Base-by-base conservation (phyloP, 208 protist species). In the Trypanosomatidae sp. region DNA sequence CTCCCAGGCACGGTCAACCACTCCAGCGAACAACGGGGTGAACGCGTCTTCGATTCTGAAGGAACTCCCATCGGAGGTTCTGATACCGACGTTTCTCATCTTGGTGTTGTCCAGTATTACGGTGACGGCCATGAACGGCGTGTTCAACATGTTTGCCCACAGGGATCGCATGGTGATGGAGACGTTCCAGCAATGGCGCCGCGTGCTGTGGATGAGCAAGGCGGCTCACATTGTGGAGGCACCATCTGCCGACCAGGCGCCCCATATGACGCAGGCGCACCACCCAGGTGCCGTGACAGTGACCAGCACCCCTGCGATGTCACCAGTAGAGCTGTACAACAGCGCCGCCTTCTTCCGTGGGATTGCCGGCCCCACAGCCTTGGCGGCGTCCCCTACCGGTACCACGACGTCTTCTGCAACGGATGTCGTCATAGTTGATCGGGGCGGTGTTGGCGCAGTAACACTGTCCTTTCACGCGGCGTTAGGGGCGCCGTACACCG, bases 31-130 rank as follows among this genome's bases (percentile, higher is more conserved):
- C 13, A 33, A 9, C 10, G 66, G 28, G 15, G 30, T 33, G 19
- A 55, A 7, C 30, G 30, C 33, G 19, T 43, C 66, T 50, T 43
- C 62, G 13, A 56, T 83, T 43, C 69, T 79, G 22, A 30, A 74
- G 41, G 44, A n/a, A 8, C 62, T 84, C 17, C 68, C 64, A 0
- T 44, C 41, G 36, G 60, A 88, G 28, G 77, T 85, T 9, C 73
- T 87, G 52, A 84, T 92, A 55, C 80, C 87, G 0, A 79, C 87
- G 1, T 46, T 86, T 6, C 60, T 77, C 47, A 15, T 90, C 9
- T 47, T 90, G 43, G 22, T 86, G 5, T 0, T 82, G n/a, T 66
- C 81, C 28, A 86, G 84, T 59, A 25, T 91, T 47, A 77, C 65
- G 25, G 75, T 76, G 46, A 80, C 71, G 30, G 17, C 71, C 4